phyloP scores from a whole-genome alignment of 192 early-diverging fungal species.

The Mortierella antarctica region DNA sequence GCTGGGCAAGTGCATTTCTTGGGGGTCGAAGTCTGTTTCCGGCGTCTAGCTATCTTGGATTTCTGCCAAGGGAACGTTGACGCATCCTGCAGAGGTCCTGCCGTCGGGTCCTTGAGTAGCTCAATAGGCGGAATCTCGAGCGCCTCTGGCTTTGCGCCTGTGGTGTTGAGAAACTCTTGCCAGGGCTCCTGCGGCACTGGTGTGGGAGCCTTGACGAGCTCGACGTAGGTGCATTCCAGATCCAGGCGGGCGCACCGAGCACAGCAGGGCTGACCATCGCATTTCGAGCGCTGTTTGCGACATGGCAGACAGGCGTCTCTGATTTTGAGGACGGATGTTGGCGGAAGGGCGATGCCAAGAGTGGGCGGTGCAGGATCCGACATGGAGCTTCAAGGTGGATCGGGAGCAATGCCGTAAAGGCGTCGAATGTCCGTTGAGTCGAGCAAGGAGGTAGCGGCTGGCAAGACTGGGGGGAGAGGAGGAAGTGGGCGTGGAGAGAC shows the following conservation, averaged over 20 bases:
- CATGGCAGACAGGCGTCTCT: conserved; percentile 51
- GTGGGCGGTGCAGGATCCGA: conserved; percentile 40
- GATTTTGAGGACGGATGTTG: conserved; percentile 51
- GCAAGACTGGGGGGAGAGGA: not conserved
- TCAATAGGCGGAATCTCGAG: conserved; percentile 31
- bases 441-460: not conserved
- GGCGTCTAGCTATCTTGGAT: conserved; percentile 36
- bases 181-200: conserved; percentile 41
- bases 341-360: conserved; percentile 42
- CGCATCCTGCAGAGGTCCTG: conserved; percentile 30
- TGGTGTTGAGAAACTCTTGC: conserved; percentile 50
- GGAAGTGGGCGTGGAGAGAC: no score
- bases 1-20: conserved; percentile 41
- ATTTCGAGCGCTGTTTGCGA: conserved; percentile 51
- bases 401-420: not conserved
- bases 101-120: conserved; percentile 32
- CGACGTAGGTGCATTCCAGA: conserved; percentile 53
- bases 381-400: conserved; percentile 6
- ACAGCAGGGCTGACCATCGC: conserved; percentile 47
- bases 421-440: not conserved
- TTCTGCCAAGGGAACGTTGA: conserved; percentile 49
- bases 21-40: conserved; percentile 26
- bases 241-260: conserved; percentile 47
- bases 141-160: conserved; percentile 46
- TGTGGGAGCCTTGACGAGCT: conserved; percentile 40